Evolutionary conservation across 2,329 filamentous ascomycete species (phyloP), one percentile per base, ranked within the genome.

Genomic region (Fusarium sambucinum): DNA sequence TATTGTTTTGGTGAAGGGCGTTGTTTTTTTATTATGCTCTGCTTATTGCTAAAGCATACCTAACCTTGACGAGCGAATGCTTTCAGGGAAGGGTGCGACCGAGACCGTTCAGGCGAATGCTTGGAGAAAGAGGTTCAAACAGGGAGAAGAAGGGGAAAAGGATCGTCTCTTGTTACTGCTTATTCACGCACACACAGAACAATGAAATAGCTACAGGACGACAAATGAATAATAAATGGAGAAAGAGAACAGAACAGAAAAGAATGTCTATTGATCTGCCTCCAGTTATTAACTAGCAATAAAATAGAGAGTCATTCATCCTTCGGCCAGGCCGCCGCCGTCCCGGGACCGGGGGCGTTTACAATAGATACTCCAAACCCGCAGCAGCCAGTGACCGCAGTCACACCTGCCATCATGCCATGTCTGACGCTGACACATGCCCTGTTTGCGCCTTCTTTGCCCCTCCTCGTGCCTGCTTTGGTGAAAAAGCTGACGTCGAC

Each of bases 311-410:
- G 41, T 45, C 46, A 62, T 32, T 67, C 66, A 70, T 47, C 53
- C 66, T 56, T 68, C 57, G 66, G 66, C n/a, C 46, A 59, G 42
- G 53, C 66, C 66, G 66, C 54, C 40, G 47, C 32, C 57, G 48
- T 50, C 66, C 66, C 57, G 66, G 23, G 53, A 59, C 52, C 62
- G 44, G 66, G 51, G 51, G 51, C 23, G 30, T 38, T 29, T 19
- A 63, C 64, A 19, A 12, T 53, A 33, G 16, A 14, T 33, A 17
- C 30, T 25, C 44, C 37, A 37, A 51, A 38, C 53, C 63, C 54
- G 47, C 23, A 25, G 23, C 23, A 7, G 58, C 55, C 25, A 53
- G 59, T 65, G 53, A 67, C 55, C 51, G 47, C 38, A 33, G 21
- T 58, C 47, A 42, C 52, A 51, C 37, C 66, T 69, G 67, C 54